A percentile compares a stretch with the other conserved stretches of the same genome.
These are phyloP conservation scores for Diaporthe amygdali DNA, from an alignment of 2,329 filamentous ascomycete genomes.

Conservation along the genomic window DNA sequence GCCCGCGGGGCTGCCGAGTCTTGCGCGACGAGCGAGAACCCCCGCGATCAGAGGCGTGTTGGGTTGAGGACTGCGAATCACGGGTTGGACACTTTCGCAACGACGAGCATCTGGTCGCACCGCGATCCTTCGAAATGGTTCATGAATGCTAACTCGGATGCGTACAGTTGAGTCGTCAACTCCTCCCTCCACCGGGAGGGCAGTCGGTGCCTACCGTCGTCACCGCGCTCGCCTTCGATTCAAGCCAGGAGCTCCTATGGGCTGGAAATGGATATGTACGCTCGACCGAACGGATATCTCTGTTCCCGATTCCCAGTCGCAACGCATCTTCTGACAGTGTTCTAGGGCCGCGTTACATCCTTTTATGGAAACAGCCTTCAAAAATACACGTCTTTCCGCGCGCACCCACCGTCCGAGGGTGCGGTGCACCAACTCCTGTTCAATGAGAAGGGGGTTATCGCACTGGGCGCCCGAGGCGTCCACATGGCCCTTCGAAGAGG, in stretches of 20 bases:
- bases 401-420: conserved; percentile 75
- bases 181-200: conserved; percentile 77
- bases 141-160: conserved; percentile 12
- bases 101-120: neutral
- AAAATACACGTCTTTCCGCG: conserved; percentile 88
- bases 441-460: conserved; percentile 88
- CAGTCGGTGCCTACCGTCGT: conserved; percentile 69
- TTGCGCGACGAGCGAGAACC: conserved; percentile 7
- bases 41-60: neutral
- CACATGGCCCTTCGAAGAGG: conserved; percentile 89
- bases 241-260: conserved; percentile 89
- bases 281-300: neutral
- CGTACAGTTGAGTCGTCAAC: conserved; percentile 76
- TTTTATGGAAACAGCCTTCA: conserved; percentile 87
- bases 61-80: neutral
- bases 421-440: conserved; percentile 87
- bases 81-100: neutral
- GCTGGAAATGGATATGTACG: conserved; percentile 87
- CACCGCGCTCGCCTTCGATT: conserved; percentile 83
- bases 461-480: conserved; percentile 80
- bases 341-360: conserved; percentile 83
- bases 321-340: neutral
- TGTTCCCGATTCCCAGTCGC: neutral
- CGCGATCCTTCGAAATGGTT: neutral
- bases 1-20: neutral